Evolutionary conservation across 129 eudicot genomes (phyloP).

Genomic region (Pulicaria dysenterica): DNA sequence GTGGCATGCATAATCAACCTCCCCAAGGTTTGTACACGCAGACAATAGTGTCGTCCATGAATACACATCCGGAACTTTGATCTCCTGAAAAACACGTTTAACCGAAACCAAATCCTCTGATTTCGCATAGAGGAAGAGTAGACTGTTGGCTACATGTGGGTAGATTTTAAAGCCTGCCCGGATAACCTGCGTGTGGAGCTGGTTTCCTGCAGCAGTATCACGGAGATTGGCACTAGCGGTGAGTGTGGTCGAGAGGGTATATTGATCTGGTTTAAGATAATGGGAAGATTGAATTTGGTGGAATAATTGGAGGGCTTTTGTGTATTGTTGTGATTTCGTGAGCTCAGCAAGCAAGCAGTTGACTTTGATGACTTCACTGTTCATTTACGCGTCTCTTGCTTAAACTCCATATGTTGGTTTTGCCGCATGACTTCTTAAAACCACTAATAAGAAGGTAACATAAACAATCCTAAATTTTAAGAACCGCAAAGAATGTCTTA

Average conservation of each 20-base stretch:
- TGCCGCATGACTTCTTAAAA: too few species aligned
- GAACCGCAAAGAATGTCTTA: too few species aligned
- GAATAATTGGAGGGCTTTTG: slow-evolving; percentile 63
- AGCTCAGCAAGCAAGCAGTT: slow-evolving; percentile 60
- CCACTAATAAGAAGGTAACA: too few species aligned
- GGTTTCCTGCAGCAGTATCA: too few species aligned
- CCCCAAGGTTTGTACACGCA: slow-evolving; percentile 78
- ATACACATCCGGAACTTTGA: slow-evolving; percentile 61
- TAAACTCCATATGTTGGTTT: too few species aligned
- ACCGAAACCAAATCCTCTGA: slow-evolving; percentile 52
- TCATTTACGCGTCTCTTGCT: too few species aligned
- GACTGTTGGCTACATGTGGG: slow-evolving; percentile 68
- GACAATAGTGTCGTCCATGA: slow-evolving; percentile 84
- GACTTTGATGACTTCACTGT: slow-evolving; percentile 54
- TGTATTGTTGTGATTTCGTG: slow-evolving; percentile 51
- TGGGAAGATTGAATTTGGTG: slow-evolving; percentile 58
- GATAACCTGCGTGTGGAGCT: slow-evolving; percentile 60
- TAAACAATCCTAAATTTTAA: too few species aligned
- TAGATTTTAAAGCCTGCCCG: slow-evolving; percentile 27
- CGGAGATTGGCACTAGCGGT: too few species aligned
- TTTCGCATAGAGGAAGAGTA: slow-evolving; percentile 72
- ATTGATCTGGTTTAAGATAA: slow-evolving; percentile 76
- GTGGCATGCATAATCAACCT: slow-evolving; percentile 55
- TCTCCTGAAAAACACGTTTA: slow-evolving; percentile 53
- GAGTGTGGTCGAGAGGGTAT: slow-evolving; percentile 82